Evolutionary conservation across 2,329 filamentous ascomycete genomes (phyloP).

Genomic region (Monosporascus sp.): DNA sequence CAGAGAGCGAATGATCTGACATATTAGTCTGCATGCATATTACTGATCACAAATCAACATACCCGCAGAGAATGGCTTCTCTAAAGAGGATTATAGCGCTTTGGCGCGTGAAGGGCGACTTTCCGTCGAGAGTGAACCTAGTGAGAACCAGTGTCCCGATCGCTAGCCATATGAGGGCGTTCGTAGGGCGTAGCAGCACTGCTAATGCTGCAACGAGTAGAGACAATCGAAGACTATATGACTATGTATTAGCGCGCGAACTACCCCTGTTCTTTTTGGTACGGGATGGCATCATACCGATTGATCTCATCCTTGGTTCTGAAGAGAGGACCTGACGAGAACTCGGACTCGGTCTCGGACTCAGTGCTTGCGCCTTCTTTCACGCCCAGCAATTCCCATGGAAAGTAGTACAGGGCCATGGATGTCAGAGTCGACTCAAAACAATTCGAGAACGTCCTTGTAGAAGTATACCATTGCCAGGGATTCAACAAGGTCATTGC

Average conservation of each 20-base stretch:
- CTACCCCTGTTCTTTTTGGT: conserved; percentile 8
- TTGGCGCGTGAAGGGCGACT: conserved; percentile 38
- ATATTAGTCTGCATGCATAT: conserved; percentile 4
- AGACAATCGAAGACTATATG: conserved; percentile 51
- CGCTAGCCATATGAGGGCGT: conserved; percentile 75
- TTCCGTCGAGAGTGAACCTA: conserved; percentile 32
- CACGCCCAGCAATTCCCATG: conserved; percentile 65
- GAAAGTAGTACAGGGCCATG: conserved; percentile 76
- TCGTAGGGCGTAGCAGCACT: conserved; percentile 84
- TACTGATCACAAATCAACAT: conserved; percentile 14
- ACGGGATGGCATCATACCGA: conserved; percentile 17
- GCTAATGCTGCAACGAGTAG: conserved; percentile 74
- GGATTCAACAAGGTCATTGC: conserved; percentile 69
- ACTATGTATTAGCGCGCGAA: conserved; percentile 6
- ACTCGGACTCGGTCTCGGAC: conserved; percentile 33
- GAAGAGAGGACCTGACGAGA: conserved; percentile 22
- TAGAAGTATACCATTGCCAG: conserved; percentile 96
- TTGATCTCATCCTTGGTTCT: conserved; percentile 25
- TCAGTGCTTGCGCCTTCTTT: conserved; percentile 35
- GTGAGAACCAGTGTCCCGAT: conserved; percentile 52
- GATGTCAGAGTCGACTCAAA: conserved; percentile 85
- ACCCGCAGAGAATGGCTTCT: conserved; percentile 61
- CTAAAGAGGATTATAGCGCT: conserved; percentile 49
- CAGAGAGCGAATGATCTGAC: conserved; percentile 48
- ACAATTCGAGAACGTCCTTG: conserved; percentile 89